Conservation (phyloP, 1,139 yeast genomes). For the Pichia sp. region DNA sequence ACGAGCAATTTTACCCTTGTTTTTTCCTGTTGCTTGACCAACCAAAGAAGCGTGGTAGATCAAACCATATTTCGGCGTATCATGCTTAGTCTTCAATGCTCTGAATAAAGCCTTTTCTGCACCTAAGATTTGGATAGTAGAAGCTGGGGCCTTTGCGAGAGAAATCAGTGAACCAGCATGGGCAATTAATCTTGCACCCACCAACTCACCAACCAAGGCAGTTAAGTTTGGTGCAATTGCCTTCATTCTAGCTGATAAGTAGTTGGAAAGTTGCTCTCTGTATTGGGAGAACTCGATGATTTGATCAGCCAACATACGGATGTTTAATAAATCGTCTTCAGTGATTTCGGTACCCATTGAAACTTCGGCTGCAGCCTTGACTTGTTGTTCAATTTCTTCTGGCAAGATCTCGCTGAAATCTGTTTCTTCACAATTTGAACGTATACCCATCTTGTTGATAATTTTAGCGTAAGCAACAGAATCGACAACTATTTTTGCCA, state of each 20-base stretch:
- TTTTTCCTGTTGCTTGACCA: conserved; percentile 95
- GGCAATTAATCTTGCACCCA: conserved; percentile 96
- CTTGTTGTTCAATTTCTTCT: conserved; percentile 81
- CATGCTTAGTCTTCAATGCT: conserved; percentile 96
- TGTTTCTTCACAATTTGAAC: conserved; percentile 85
- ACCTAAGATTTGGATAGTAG: conserved; percentile 97
- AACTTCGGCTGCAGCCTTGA: conserved; percentile 90
- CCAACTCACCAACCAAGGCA: conserved; percentile 92
- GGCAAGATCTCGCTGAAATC: conserved; percentile 91
- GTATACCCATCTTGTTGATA: conserved; percentile 88
- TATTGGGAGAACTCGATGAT: conserved; percentile 92
- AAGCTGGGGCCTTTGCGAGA: conserved; percentile 96
- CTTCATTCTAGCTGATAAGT: conserved; percentile 90
- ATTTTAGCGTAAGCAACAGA: conserved; percentile 93
- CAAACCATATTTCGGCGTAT: conserved; percentile 97
- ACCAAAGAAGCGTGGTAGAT: conserved; percentile 95
- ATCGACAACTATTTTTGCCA: conserved; percentile 94
- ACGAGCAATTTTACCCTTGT: conserved; percentile 98
- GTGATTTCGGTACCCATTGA: conserved; percentile 99
- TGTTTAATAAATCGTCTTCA: conserved; percentile 79
- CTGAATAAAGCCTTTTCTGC: conserved; percentile 99
- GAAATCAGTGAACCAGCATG: conserved; percentile 95
- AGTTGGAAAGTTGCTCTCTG: conserved; percentile 87
- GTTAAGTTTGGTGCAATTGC: conserved; percentile 98
- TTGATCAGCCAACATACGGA: conserved; percentile 86